phyloP scores from a whole-genome alignment of 2,329 filamentous ascomycete genomes.

The Diaporthe citrichinensis region DNA sequence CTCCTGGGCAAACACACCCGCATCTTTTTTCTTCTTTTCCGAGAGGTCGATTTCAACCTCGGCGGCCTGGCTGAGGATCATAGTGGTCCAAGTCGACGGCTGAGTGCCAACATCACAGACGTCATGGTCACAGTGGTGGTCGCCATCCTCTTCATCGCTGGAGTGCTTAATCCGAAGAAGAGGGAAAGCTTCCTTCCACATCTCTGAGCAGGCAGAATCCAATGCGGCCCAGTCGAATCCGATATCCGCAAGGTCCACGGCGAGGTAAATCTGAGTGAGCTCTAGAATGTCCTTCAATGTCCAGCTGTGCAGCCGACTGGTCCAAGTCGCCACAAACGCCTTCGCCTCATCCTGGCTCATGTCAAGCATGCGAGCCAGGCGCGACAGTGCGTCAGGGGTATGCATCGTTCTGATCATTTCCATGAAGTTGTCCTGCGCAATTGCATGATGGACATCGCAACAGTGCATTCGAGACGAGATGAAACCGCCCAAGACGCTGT shows the following conservation, averaged over 20 bases:
- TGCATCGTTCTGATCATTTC: slow-evolving; percentile 25
- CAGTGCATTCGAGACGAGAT: slow-evolving; percentile 11
- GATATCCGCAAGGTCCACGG: slow-evolving; percentile 31
- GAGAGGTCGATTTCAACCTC: slow-evolving; percentile 12
- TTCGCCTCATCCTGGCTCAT: neutral
- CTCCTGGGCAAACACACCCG: neutral
- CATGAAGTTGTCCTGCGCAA: slow-evolving; percentile 5
- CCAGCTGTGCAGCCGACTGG: slow-evolving; percentile 24
- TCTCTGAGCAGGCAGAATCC: slow-evolving; percentile 1
- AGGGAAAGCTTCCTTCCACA: slow-evolving; percentile 15
- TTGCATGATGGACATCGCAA: neutral
- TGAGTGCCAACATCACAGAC: neutral
- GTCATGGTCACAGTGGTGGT: neutral
- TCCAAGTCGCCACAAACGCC: slow-evolving; percentile 25
- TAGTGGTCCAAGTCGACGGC: slow-evolving; percentile 14
- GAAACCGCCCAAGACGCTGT: slow-evolving; percentile 1
- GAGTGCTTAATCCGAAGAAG: neutral
- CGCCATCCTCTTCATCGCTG: neutral
- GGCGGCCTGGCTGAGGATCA: slow-evolving; percentile 15
- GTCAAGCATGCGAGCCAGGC: neutral
- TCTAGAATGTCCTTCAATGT: slow-evolving; percentile 22
- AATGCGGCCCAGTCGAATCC: slow-evolving; percentile 18
- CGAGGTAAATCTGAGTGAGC: slow-evolving; percentile 32
- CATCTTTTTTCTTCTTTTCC: slow-evolving; percentile 11
- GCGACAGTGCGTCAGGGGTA: neutral